Conservation (phyloP, 1,284 basidiomycete genomes). For the Trichosporon faecale region DNA sequence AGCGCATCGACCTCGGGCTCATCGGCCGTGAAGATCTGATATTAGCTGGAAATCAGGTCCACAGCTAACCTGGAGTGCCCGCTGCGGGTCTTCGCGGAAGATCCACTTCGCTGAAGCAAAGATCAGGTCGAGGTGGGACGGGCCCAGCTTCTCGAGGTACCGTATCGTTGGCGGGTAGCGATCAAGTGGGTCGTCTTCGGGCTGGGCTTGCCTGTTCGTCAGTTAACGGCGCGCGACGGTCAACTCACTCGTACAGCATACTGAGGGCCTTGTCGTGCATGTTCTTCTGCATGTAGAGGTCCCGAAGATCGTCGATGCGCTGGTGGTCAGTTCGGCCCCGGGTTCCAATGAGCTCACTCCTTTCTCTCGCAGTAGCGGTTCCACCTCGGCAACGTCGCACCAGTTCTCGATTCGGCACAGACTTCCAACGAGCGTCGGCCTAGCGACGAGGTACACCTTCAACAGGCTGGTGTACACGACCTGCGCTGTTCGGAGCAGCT, state of each 20-base stretch:
- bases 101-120: conserved; percentile 81
- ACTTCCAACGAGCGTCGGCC: conserved; percentile 78
- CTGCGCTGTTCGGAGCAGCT: conserved; percentile 81
- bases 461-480: conserved; percentile 94
- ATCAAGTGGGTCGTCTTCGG: conserved; percentile 72
- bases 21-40: conserved; percentile 96
- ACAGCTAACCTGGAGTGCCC: too few relatives aligned
- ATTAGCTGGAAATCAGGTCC: too few relatives aligned
- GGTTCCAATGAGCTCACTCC: conserved; percentile 59
- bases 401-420: conserved; percentile 91
- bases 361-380: conserved; percentile 74
- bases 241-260: conserved; percentile 70
- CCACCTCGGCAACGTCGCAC: conserved; percentile 95
- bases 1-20: conserved; percentile 69
- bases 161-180: conserved; percentile 78
- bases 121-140: conserved; percentile 72
- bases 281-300: conserved; percentile 88
- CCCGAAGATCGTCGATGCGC: conserved; percentile 88
- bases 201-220: conserved; percentile 65
- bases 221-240: not conserved
- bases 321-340: conserved; percentile 46
- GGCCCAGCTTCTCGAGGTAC: conserved; percentile 87
- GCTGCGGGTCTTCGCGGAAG: conserved; percentile 66
- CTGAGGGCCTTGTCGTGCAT: conserved; percentile 88
- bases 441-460: conserved; percentile 82